Evolutionary conservation across 2,329 filamentous ascomycete species (phyloP).

Genomic region (Cordyceps militaris): DNA sequence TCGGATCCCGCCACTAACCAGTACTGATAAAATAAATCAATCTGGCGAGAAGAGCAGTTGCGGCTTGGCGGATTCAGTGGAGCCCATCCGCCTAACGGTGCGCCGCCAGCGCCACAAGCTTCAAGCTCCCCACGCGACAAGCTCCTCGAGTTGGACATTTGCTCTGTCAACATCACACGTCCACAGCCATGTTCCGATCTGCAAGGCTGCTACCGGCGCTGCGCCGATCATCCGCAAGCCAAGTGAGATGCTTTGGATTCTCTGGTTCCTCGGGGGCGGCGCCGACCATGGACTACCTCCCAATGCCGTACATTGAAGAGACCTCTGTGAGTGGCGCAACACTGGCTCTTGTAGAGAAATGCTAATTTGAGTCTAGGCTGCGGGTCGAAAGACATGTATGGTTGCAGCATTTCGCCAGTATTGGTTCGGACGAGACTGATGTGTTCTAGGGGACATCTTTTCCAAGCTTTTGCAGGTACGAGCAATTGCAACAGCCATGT

Average conservation of each 20-base stretch:
- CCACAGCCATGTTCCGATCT: constrained; percentile 24
- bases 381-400: constrained; percentile 72
- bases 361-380: constrained; percentile 47
- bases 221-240: constrained; percentile 26
- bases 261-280: constrained; percentile 24
- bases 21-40: too few species aligned
- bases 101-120: neutral
- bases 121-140: constrained; percentile 1
- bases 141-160: neutral
- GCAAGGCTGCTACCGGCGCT: constrained; percentile 26
- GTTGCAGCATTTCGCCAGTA: too few species aligned
- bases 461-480: constrained; percentile 68
- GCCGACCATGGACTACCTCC: constrained; percentile 36
- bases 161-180: neutral
- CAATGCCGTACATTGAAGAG: constrained; percentile 51
- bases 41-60: too few species aligned
- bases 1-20: too few species aligned
- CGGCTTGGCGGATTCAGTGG: too few species aligned
- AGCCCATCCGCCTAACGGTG: too few species aligned
- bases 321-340: constrained; percentile 28
- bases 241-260: constrained; percentile 38
- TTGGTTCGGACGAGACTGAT: neutral
- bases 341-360: neutral
- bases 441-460: constrained; percentile 66
- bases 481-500: neutral